Evolutionary conservation across 768 basidiomycete species (phyloP).

Genomic region (Auriscalpium orientale): DNA sequence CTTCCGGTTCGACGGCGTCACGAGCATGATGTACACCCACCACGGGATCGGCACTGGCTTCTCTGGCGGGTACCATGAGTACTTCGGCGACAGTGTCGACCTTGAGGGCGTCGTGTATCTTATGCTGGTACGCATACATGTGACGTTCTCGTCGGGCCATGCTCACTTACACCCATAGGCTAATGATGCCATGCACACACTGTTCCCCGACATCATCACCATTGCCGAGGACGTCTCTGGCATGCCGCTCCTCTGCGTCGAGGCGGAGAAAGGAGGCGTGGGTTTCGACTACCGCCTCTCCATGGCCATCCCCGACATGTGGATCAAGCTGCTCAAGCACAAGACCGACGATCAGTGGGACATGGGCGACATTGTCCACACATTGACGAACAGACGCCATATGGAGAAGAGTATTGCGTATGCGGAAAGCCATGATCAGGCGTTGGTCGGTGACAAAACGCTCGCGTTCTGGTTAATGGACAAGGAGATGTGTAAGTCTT

Average conservation of each 20-base stretch:
- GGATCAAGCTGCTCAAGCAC: slow-evolving; percentile 98
- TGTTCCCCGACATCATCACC: slow-evolving; percentile 77
- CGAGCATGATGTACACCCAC: slow-evolving; percentile 98
- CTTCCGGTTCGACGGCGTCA: slow-evolving; percentile 98
- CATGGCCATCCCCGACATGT: slow-evolving; percentile 99
- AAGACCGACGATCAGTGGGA: slow-evolving; percentile 83
- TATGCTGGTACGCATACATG: slow-evolving; percentile 74
- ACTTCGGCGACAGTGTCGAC: slow-evolving; percentile 83
- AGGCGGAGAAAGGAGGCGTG: slow-evolving; percentile 76
- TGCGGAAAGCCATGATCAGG: slow-evolving; percentile 97
- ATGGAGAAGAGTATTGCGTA: slow-evolving; percentile 89
- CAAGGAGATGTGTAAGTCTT: slow-evolving; percentile 92
- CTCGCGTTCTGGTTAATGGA: slow-evolving; percentile 99
- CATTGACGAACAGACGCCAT: slow-evolving; percentile 82
- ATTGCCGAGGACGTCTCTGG: slow-evolving; percentile 99
- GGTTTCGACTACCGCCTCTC: slow-evolving; percentile 98
- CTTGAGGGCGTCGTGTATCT: slow-evolving; percentile 89
- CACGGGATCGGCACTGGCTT: slow-evolving; percentile 98
- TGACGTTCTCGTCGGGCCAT: not conserved
- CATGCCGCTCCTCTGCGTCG: slow-evolving; percentile 89
- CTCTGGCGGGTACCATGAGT: slow-evolving; percentile 97
- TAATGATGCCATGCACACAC: slow-evolving; percentile 78
- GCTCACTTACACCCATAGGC: slow-evolving; percentile 46
- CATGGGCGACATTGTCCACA: slow-evolving; percentile 78
- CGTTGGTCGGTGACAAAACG: slow-evolving; percentile 97